These are phyloP conservation scores for Crucihimalaya himalaica DNA, from an alignment of 345 rosid genomes.

Conservation along the genomic window DNA sequence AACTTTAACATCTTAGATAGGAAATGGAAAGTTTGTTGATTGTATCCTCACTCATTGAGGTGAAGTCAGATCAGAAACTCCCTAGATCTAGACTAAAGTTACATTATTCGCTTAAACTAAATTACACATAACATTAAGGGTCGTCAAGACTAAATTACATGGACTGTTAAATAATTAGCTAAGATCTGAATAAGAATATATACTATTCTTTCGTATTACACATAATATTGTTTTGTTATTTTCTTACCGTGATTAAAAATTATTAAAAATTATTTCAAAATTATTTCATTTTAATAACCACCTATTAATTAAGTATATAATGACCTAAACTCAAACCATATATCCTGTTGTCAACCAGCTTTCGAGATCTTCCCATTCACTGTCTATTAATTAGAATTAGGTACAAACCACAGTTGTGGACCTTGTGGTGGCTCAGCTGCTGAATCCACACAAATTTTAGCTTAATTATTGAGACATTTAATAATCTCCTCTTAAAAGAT, in stretches of 20 bases:
- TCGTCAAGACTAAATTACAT: not conserved
- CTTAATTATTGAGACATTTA: constrained; percentile 12
- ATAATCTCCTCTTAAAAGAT: constrained; percentile 10
- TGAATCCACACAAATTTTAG: constrained; percentile 10
- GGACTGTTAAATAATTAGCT: not conserved
- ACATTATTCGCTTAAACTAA: not conserved
- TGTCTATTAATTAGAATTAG: not conserved
- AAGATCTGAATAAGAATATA: not conserved
- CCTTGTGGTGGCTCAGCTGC: constrained; percentile 17
- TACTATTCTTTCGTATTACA: not conserved
- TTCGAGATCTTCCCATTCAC: not conserved
- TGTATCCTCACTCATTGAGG: too few species aligned
- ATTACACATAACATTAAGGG: too few species aligned
- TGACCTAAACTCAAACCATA: constrained; percentile 4
- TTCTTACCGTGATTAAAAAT: not conserved
- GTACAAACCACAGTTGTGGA: constrained; percentile 1
- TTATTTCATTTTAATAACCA: not conserved
- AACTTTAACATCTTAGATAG: not conserved
- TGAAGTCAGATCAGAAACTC: too few species aligned
- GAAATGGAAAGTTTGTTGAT: not conserved
- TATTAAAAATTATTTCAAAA: not conserved
- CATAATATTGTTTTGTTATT: not conserved
- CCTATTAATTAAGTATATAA: not conserved
- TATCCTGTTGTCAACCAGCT: not conserved
- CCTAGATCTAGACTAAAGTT: too few species aligned